These are phyloP conservation scores for Lecanosticta acicola DNA, from an alignment of 2,329 filamentous ascomycete genomes.

Conservation along the genomic window DNA sequence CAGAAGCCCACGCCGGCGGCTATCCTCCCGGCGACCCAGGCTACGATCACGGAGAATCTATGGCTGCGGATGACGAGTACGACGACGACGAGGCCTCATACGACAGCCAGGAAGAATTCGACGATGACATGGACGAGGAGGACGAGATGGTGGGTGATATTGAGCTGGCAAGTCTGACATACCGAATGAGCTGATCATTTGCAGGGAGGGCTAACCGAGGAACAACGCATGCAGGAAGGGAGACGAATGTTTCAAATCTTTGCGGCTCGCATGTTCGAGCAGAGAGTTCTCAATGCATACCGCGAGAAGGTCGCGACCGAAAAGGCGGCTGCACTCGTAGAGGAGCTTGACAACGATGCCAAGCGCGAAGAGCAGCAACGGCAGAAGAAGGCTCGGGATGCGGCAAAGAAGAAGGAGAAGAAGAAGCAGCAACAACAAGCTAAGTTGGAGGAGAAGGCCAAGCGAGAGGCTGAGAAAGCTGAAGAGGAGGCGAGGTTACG, in stretches of 20 bases:
- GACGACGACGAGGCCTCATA: slow-evolving; percentile 69
- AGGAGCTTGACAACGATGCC: slow-evolving; percentile 84
- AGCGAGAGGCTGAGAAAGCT: slow-evolving; percentile 80
- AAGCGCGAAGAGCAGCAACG: slow-evolving; percentile 71
- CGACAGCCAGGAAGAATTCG: slow-evolving; percentile 58
- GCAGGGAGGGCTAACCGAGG: slow-evolving; percentile 93
- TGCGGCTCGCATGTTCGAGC: slow-evolving; percentile 97
- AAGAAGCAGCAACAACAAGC: slow-evolving; percentile 81
- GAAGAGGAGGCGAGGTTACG: slow-evolving; percentile 75
- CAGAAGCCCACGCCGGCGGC: slow-evolving; percentile 50
- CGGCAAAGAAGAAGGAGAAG: slow-evolving; percentile 93
- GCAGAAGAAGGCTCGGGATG: slow-evolving; percentile 88
- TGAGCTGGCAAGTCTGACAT: slow-evolving; percentile 21
- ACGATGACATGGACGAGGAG: slow-evolving; percentile 54
- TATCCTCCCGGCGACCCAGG: slow-evolving; percentile 43
- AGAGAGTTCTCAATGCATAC: slow-evolving; percentile 93
- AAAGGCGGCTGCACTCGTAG: slow-evolving; percentile 80
- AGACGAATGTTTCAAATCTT: slow-evolving; percentile 99
- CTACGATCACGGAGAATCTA: slow-evolving; percentile 62
- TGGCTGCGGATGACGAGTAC: slow-evolving; percentile 68
- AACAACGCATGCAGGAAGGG: slow-evolving; percentile 98
- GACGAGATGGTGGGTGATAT: slow-evolving; percentile 53
- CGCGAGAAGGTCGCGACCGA: slow-evolving; percentile 93
- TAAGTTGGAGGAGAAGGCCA: slow-evolving; percentile 84
- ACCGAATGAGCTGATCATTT: slow-evolving; percentile 36